A percentile compares a stretch with the other conserved stretches of the same genome.
phyloP scores from a whole-genome alignment of 208 protist species.

The Leishmania aethiopica region DNA sequence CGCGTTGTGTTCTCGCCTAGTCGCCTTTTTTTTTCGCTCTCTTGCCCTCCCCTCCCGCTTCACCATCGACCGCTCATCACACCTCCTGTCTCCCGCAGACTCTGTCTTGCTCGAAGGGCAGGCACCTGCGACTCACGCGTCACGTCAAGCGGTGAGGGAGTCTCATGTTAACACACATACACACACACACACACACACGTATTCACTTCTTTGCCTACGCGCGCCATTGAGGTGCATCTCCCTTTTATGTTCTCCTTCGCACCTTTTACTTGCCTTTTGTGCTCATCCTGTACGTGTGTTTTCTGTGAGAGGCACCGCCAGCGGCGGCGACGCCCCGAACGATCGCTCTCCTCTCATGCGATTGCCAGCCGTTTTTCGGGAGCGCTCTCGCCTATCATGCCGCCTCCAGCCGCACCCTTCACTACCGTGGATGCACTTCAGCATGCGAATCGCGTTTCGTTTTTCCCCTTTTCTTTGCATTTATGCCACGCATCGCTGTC shows the following conservation, averaged over 20 bases:
- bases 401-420: neutral
- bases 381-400: neutral
- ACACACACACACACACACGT: neutral
- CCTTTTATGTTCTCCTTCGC: neutral
- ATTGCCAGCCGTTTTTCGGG: neutral
- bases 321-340: neutral
- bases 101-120: neutral
- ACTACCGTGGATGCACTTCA: neutral
- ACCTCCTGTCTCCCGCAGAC: neutral
- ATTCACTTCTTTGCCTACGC: neutral
- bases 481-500: neutral
- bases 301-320: neutral
- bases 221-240: neutral
- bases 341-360: neutral
- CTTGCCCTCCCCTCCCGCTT: neutral
- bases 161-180: neutral
- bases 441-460: neutral
- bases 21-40: neutral
- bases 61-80: neutral
- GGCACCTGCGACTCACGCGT: neutral
- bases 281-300: neutral
- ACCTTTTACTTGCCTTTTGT: neutral
- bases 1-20: neutral
- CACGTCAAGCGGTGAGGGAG: neutral
- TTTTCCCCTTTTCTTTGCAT: neutral